These are phyloP conservation scores for Cyberlindnera nakhonratchasimensis DNA, from an alignment of 805 yeast species.

Conservation along the genomic window DNA sequence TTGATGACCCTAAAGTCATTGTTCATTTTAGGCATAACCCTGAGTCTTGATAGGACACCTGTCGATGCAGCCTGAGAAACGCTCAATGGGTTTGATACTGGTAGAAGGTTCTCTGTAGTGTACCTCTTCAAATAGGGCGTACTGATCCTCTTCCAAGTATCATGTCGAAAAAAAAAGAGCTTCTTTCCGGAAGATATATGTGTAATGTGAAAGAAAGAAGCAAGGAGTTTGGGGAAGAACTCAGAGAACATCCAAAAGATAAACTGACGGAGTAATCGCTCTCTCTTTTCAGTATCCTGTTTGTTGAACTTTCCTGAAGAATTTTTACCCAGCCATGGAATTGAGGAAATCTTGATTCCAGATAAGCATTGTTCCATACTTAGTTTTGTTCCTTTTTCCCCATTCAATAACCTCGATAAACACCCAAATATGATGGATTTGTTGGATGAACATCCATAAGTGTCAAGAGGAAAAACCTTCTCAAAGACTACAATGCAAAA, in stretches of 20 bases:
- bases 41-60: conserved; percentile 32
- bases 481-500: conserved; percentile 43
- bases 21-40: conserved; percentile 56
- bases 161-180: conserved; percentile 52
- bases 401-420: conserved; percentile 37
- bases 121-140: conserved; percentile 43
- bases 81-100: conserved; percentile 18
- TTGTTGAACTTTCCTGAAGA: conserved; percentile 30
- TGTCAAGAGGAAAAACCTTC: conserved; percentile 45
- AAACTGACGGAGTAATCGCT: conserved; percentile 37
- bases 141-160: conserved; percentile 49
- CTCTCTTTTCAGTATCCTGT: conserved; percentile 41
- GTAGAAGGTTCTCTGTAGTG: conserved; percentile 33
- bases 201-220: conserved; percentile 64
- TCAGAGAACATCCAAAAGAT: conserved; percentile 54
- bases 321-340: conserved; percentile 52
- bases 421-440: conserved; percentile 36
- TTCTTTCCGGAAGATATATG: conserved; percentile 43
- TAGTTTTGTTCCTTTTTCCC: conserved; percentile 37
- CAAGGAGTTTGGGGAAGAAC: conserved; percentile 45
- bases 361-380: conserved; percentile 31
- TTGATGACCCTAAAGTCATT: conserved; percentile 58
- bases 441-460: conserved; percentile 53
- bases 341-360: conserved; percentile 39
- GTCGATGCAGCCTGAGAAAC: conserved; percentile 19